Conservation (phyloP, 768 basidiomycete genomes). For the Leucosporidium yakuticum region DNA sequence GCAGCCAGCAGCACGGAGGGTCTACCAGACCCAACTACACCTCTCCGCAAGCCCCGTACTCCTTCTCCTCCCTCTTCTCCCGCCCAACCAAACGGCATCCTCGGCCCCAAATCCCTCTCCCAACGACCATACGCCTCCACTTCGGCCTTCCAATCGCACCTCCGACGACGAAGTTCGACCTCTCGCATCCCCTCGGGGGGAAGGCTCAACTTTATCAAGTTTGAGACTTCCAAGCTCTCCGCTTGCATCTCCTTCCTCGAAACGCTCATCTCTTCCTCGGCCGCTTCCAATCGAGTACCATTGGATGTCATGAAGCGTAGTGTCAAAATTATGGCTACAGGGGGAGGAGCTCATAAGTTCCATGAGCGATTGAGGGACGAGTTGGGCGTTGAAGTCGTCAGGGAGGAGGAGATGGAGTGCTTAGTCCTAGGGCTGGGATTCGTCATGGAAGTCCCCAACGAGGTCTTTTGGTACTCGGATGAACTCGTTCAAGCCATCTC, state of each 20-base stretch:
- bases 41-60: conserved; percentile 4
- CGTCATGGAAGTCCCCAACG: conserved; percentile 89
- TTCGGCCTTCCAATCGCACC: conserved; percentile 42
- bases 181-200: conserved; percentile 55
- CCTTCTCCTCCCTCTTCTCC: conserved; percentile 26
- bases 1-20: conserved; percentile 8
- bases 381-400: conserved; percentile 72
- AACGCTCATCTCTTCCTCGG: conserved; percentile 76
- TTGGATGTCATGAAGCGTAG: conserved; percentile 83
- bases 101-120: conserved; percentile 46
- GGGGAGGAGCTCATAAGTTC: conserved; percentile 93
- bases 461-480: conserved; percentile 98
- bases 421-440: conserved; percentile 93
- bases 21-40: conserved; percentile 35
- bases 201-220: conserved; percentile 93
- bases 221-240: conserved; percentile 83
- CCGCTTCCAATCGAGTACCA: conserved; percentile 69
- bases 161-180: conserved; percentile 21
- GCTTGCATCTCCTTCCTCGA: conserved; percentile 81
- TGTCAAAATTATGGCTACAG: conserved; percentile 96
- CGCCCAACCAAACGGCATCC: conserved; percentile 41
- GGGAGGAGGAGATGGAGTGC: conserved; percentile 99
- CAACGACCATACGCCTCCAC: conserved; percentile 57
- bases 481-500: conserved; percentile 71
- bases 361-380: conserved; percentile 69